Evolutionary conservation across 1,139 yeast genomes (phyloP), one percentile per base, ranked within the genome.

Genomic region (Yamadazyma kanchanaburiensis): DNA sequence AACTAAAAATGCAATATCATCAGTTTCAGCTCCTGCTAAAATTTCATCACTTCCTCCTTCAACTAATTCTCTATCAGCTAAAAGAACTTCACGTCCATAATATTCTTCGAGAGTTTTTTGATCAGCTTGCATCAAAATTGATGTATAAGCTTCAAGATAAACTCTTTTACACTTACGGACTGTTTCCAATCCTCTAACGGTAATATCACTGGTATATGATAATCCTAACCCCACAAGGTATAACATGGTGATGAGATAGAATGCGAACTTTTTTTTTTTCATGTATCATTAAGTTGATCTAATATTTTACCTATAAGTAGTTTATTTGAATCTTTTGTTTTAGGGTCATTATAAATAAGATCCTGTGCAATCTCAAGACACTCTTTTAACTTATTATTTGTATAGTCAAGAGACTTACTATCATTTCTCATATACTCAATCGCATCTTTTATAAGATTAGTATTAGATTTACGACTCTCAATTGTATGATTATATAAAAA

Each of bases 21-120:
- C 91, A 13, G 58, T 64, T 26, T 83, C 77, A 1, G 95, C 96
- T 33, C 76, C 81, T 16, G 68, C 80, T 41, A 91, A 65, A 37
- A 91, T 91, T 24, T 71, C 70, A 48, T 89, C 97, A 16, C 94
- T 78, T 4, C 94, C 95, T 29, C 80, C 68, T 57, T 91, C 98
- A 14, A 91, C 98, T 43, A 89, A 68, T 51, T 91, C 98, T 56
- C 98, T 72, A 51, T 91, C 97, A 10, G 98, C 98, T 33, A 91
- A 64, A 25, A 83, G 79, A 20, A 91, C 83, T 47, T 79, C 82
- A 42, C 88, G 73, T 7, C 95, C 97, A 51, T 91, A 91, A 50
- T 81, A 87, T 47, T 74, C 70, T 51, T 88, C 96, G 34, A 83
- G 54, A 9, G 70, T 54, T 32, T 68, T 74, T 51, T 78, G 66